Evolutionary conservation across 2,329 filamentous ascomycete genomes (phyloP).

Genomic region (Alternaria triticimaculans): DNA sequence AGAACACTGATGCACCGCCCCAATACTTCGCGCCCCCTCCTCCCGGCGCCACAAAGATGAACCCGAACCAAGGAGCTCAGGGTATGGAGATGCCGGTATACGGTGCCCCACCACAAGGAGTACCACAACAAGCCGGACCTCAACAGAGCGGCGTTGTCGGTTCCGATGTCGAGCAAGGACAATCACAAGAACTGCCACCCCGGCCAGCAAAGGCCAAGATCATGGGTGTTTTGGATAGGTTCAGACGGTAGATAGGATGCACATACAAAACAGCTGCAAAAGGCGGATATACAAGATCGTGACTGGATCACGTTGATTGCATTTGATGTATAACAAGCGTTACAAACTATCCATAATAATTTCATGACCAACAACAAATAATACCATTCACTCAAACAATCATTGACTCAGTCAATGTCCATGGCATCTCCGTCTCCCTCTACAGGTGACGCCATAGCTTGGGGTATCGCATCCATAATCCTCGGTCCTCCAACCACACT

Average conservation of each 20-base stretch:
- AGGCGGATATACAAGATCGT: not conserved
- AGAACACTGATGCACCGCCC: constrained; percentile 43
- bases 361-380: not conserved
- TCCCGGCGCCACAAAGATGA: constrained; percentile 37
- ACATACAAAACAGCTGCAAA: not conserved
- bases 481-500: not conserved
- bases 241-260: constrained; percentile 29
- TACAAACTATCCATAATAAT: not conserved
- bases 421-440: constrained; percentile 66
- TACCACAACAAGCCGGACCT: constrained; percentile 13
- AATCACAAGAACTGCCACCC: constrained; percentile 31
- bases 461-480: constrained; percentile 13
- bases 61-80: constrained; percentile 30
- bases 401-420: constrained; percentile 63
- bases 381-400: not conserved
- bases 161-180: constrained; percentile 23
- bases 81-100: constrained; percentile 40
- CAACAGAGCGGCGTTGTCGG: constrained; percentile 43
- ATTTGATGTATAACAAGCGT: not conserved
- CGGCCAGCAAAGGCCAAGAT: constrained; percentile 42
- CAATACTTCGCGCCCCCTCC: constrained; percentile 43
- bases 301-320: constrained; percentile 2
- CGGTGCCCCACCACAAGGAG: constrained; percentile 9
- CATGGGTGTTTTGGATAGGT: constrained; percentile 34
- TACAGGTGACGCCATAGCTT: not conserved